A percentile compares a stretch with the other conserved stretches of the same genome.
Evolutionary conservation across 2,329 filamentous ascomycete genomes (phyloP).

Genomic region (Botrytis porri): DNA sequence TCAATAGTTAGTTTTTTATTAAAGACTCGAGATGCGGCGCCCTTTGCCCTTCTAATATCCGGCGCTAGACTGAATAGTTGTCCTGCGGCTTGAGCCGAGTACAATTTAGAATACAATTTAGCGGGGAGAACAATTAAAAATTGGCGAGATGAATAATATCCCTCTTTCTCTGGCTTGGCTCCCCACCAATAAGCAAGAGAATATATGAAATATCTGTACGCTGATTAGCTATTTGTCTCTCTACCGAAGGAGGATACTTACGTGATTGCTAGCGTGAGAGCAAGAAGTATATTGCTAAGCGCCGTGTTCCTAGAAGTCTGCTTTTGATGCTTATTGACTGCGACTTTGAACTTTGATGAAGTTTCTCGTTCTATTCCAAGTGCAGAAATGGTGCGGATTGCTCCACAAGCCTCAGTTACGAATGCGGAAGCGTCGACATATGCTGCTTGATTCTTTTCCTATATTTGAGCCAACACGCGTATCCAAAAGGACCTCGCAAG

Average conservation of each 20-base stretch:
- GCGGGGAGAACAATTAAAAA: slow-evolving; percentile 73
- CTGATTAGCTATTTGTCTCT: slow-evolving; percentile 37
- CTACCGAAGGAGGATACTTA: slow-evolving; percentile 14
- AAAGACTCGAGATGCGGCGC: slow-evolving; percentile 58
- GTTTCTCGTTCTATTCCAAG: slow-evolving; percentile 53
- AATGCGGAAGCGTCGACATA: slow-evolving; percentile 62
- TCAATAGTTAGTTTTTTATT: slow-evolving; percentile 42
- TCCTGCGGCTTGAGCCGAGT: slow-evolving; percentile 70
- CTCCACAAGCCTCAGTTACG: slow-evolving; percentile 66
- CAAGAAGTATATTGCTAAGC: slow-evolving; percentile 57
- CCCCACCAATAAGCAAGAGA: slow-evolving; percentile 81
- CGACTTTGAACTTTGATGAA: slow-evolving; percentile 51
- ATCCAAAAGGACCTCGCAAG: slow-evolving; percentile 69
- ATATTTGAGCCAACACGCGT: slow-evolving; percentile 57
- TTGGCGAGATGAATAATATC: slow-evolving; percentile 61
- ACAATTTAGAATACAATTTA: slow-evolving; percentile 69
- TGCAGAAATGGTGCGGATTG: slow-evolving; percentile 60
- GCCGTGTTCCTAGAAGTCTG: slow-evolving; percentile 51
- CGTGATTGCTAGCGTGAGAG: slow-evolving; percentile 46
- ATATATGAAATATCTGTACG: slow-evolving; percentile 65
- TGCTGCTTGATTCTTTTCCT: slow-evolving; percentile 61
- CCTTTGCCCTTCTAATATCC: slow-evolving; percentile 66
- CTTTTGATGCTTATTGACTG: slow-evolving; percentile 49
- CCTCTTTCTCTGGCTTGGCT: slow-evolving; percentile 61
- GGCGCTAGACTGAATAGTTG: slow-evolving; percentile 74